Conservation (phyloP, 2,329 filamentous ascomycete species). For the Microdochium bolleyi region DNA sequence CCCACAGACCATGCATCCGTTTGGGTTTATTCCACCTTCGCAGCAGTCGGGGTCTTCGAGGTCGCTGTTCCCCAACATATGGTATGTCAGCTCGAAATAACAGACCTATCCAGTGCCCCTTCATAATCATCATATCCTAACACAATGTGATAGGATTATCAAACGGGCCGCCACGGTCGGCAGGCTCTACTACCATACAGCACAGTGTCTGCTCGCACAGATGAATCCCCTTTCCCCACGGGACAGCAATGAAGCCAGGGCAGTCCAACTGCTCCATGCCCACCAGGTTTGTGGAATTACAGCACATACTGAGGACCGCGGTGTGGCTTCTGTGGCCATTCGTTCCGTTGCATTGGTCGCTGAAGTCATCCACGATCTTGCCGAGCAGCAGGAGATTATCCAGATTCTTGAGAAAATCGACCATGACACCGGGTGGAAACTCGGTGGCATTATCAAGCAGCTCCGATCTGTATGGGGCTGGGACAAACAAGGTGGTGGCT, state of each 20-base stretch:
- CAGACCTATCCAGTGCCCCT: background rate
- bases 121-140: background rate
- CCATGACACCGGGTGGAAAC: conserved; percentile 70
- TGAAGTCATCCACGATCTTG: conserved; percentile 57
- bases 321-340: conserved; percentile 71
- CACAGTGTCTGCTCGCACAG: conserved; percentile 72
- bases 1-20: conserved; percentile 79
- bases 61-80: conserved; percentile 80
- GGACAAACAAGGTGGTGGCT: conserved; percentile 30
- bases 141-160: conserved; percentile 51
- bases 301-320: conserved; percentile 73
- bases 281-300: conserved; percentile 85
- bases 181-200: conserved; percentile 82
- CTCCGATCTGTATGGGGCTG: conserved; percentile 75
- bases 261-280: conserved; percentile 65
- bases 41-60: conserved; percentile 43
- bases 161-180: conserved; percentile 76
- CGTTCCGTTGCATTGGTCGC: conserved; percentile 73
- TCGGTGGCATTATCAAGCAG: conserved; percentile 63
- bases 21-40: conserved; percentile 65
- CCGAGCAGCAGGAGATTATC: conserved; percentile 76
- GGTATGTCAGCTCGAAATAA: conserved; percentile 39
- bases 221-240: conserved; percentile 63
- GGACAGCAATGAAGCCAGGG: conserved; percentile 58
- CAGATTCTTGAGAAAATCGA: conserved; percentile 68